Conservation (phyloP, 2,329 filamentous ascomycete species). For the Alternaria novae-zelandiae region DNA sequence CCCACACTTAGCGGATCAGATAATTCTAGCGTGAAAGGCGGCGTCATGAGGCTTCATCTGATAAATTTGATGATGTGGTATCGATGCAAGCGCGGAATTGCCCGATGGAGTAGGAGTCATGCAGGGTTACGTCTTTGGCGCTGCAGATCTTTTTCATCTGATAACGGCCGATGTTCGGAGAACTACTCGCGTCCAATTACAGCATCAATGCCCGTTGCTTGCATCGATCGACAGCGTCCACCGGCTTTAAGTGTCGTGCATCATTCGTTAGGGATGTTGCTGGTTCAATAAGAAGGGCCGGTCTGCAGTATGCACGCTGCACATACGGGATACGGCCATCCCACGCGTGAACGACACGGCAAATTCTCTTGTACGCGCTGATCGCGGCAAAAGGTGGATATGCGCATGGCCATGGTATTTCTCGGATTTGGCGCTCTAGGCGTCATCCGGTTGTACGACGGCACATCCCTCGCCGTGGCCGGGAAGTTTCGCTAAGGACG, state of each 20-base stretch:
- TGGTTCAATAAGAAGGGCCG: constrained; percentile 12
- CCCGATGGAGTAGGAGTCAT: constrained; percentile 25
- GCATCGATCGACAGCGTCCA: constrained; percentile 6
- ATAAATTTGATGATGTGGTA: constrained; percentile 32
- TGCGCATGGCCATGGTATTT: not conserved
- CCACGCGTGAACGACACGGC: constrained; percentile 1
- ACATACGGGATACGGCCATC: constrained; percentile 5
- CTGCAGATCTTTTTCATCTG: constrained; percentile 32
- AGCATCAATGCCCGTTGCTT: not conserved
- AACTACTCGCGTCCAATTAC: not conserved
- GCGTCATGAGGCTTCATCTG: constrained; percentile 36
- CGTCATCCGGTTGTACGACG: not conserved
- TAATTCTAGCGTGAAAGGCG: constrained; percentile 27
- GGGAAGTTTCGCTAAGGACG: constrained; percentile 26
- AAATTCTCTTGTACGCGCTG: constrained; percentile 5
- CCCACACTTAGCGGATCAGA: constrained; percentile 40
- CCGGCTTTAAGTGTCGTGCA: constrained; percentile 7
- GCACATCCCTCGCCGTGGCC: not conserved
- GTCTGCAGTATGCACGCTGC: constrained; percentile 7
- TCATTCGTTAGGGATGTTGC: constrained; percentile 7
- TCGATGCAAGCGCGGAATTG: constrained; percentile 24
- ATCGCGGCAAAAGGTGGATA: constrained; percentile 7
- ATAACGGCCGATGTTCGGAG: constrained; percentile 41
- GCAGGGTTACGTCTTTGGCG: constrained; percentile 32
- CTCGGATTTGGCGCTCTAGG: not conserved